These are phyloP conservation scores for Fagus crenata DNA, from an alignment of 306 rosid genomes.

Conservation along the genomic window DNA sequence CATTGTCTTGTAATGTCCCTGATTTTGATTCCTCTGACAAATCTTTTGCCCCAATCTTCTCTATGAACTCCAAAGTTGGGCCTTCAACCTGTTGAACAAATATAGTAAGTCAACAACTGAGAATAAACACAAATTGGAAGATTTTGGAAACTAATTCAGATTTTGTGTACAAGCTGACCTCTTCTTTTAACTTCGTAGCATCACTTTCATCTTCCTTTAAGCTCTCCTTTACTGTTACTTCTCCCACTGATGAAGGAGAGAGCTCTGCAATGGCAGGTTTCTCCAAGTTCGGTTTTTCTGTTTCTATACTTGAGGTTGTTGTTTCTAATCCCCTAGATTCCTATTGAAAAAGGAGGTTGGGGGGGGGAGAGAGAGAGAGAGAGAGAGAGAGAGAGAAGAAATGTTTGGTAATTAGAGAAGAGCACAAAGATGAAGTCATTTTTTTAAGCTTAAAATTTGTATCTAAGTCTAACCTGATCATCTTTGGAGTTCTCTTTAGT, in stretches of 20 bases:
- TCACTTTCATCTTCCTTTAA: slow-evolving; percentile 16
- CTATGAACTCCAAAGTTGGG: slow-evolving; percentile 16
- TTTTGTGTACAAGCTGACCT: slow-evolving; percentile 25
- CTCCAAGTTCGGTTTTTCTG: slow-evolving; percentile 12
- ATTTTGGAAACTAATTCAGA: slow-evolving; percentile 1
- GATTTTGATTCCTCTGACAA: slow-evolving; percentile 13
- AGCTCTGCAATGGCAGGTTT: slow-evolving; percentile 21
- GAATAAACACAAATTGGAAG: neutral
- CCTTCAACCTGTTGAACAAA: slow-evolving; percentile 22
- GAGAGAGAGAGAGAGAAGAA: neutral
- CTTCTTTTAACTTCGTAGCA: slow-evolving; percentile 4
- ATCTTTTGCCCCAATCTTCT: slow-evolving; percentile 20
- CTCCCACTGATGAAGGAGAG: slow-evolving; percentile 12
- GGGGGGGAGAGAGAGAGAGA: neutral
- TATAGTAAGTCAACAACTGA: neutral
- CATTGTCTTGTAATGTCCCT: slow-evolving; percentile 15
- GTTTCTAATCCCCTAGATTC: slow-evolving; percentile 4
- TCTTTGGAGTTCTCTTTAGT: slow-evolving; percentile 12
- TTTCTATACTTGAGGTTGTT: slow-evolving; percentile 12
- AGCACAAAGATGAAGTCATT: neutral
- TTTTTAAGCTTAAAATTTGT: neutral
- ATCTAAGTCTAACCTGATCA: slow-evolving; percentile 25
- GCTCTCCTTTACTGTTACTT: slow-evolving; percentile 5
- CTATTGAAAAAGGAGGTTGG: slow-evolving; percentile 6
- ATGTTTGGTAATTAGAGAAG: neutral